A percentile compares a stretch with the other conserved stretches of the same genome.
Evolutionary conservation across 371 early-diverging fungal species (phyloP).

Genomic region (Syncephalastrum racemosum): DNA sequence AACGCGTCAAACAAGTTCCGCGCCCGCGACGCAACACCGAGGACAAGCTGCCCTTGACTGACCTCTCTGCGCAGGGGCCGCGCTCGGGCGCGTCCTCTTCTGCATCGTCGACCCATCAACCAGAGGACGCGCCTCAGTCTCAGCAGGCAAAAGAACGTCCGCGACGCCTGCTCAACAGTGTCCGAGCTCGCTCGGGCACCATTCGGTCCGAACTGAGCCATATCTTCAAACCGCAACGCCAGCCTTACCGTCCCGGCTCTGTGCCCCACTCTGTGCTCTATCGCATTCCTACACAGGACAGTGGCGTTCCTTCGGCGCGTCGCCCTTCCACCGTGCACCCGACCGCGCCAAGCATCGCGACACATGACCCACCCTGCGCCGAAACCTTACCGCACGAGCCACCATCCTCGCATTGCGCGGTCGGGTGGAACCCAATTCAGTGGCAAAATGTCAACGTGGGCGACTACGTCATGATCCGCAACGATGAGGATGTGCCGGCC

Average conservation of each 20-base stretch:
- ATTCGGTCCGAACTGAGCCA: conserved; percentile 40
- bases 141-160: background rate
- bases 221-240: conserved; percentile 21
- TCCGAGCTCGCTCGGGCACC: conserved; percentile 43
- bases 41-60: conserved; percentile 20
- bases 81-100: conserved; percentile 1
- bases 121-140: background rate
- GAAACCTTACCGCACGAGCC: conserved; percentile 28
- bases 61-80: conserved; percentile 4
- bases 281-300: conserved; percentile 23
- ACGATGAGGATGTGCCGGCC: conserved; percentile 93
- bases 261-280: conserved; percentile 52
- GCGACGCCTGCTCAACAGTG: conserved; percentile 22
- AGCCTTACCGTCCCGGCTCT: conserved; percentile 43
- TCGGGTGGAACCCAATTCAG: conserved; percentile 43
- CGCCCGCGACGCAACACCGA: conserved; percentile 9
- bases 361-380: conserved; percentile 19
- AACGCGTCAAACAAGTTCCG: background rate
- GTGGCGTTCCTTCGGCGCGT: conserved; percentile 11
- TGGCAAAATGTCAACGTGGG: conserved; percentile 93
- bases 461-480: conserved; percentile 82
- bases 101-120: conserved; percentile 7
- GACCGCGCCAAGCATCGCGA: conserved; percentile 1
- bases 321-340: conserved; percentile 29
- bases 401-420: conserved; percentile 25